Percentiles rank a stretch among this genome's conserved stretches.
phyloP scores from a whole-genome alignment of 1,284 basidiomycete species.

The Porodaedalea pini region DNA sequence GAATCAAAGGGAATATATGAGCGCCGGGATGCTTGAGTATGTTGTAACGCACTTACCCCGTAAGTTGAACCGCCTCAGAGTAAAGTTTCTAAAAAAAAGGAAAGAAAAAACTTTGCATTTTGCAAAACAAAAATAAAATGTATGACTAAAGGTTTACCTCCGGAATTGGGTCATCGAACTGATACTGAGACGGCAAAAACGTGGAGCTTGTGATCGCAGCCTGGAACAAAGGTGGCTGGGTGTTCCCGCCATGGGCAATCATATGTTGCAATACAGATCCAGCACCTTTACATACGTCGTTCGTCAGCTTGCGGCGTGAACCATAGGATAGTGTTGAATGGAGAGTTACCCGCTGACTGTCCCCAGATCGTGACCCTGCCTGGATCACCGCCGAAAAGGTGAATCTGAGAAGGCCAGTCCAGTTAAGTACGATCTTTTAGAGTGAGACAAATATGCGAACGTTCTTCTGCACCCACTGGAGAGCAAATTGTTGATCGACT shows the following conservation, averaged over 20 bases:
- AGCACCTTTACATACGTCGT: constrained; percentile 16
- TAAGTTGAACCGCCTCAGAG: constrained; percentile 2
- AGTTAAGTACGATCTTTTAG: background rate
- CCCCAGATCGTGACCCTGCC: constrained; percentile 34
- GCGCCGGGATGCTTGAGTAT: too few relatives aligned
- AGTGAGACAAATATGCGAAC: constrained; percentile 21
- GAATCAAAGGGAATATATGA: background rate
- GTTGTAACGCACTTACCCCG: constrained; percentile 19
- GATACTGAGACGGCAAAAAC: constrained; percentile 25
- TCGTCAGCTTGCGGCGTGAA: background rate
- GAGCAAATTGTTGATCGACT: constrained; percentile 34
- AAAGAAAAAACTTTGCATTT: background rate
- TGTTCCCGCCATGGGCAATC: constrained; percentile 24
- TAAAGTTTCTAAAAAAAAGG: constrained; percentile 12
- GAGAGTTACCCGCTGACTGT: constrained; percentile 29
- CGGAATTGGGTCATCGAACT: constrained; percentile 21
- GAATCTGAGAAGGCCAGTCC: constrained; percentile 21
- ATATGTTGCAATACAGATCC: constrained; percentile 26
- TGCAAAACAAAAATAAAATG: background rate
- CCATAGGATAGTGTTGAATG: background rate
- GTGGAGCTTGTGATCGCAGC: constrained; percentile 23
- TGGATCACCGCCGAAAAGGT: constrained; percentile 32
- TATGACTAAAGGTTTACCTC: constrained; percentile 11
- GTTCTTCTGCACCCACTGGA: constrained; percentile 33
- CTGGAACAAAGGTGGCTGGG: constrained; percentile 23